Evolutionary conservation across 768 basidiomycete species (phyloP), one percentile per base, ranked within the genome.

Genomic region (Collybiopsis confluens): DNA sequence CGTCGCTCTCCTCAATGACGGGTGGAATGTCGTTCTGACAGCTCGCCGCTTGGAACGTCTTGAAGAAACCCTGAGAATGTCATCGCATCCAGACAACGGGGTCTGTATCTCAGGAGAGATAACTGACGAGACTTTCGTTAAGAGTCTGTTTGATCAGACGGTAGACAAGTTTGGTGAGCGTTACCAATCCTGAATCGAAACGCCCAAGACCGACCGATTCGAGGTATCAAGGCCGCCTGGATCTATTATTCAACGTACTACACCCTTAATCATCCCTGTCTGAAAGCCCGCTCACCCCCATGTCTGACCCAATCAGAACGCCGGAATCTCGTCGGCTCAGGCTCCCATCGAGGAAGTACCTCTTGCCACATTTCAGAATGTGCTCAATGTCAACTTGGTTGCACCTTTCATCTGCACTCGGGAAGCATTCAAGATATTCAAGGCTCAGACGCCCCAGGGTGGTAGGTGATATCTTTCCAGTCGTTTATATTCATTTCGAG

Each of bases 181-280:
- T 10, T 24, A 38, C 16, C 7, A 58, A 45, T 63, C 54, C 5
- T 20, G 13, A 36, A 15, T n/a, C 13, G 5, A 41, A 33, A 23
- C 20, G 15, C 24, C 24, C 35, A 13, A 48, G 15, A 45, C 46
- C 54, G 57, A 45, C 43, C 20, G 44, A 43, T 33, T 50, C 11
- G 13, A 11, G n/a, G n/a, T 54, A 26, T 42, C 11, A 57, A 88
- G 86, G 83, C 15, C 74, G 83, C 3, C 59, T 90, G 10, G 90
- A 94, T 65, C 62, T 92, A 30, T 61, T 93, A 23, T 95, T 93
- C 71, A 93, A 93, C 65, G 91, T 85, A 58, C 9, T 10, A n/a
- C 6, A 26, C n/a, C 37, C 37, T 5, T 20, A 13, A 26, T 13
- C n/a, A 20, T 4, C 7, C 1, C 16, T 15, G 4, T 18, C n/a